Evolutionary conservation across 345 rosid species (phyloP).

Genomic region (Linum tenue): DNA sequence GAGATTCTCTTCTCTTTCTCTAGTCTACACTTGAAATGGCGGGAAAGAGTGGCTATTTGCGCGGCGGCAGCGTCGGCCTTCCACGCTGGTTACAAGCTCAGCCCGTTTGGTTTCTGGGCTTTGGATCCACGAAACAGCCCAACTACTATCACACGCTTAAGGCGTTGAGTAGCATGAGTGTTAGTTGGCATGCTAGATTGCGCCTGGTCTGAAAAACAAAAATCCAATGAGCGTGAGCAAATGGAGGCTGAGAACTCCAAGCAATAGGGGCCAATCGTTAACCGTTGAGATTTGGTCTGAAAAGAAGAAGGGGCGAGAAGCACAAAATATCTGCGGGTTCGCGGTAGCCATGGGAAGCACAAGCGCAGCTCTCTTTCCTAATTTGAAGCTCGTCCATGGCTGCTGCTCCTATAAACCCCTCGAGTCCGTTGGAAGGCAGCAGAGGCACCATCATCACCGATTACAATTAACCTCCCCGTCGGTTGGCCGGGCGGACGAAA

Average conservation of each 20-base stretch:
- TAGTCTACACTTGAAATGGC: background rate
- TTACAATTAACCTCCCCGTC: slow-evolving; percentile 15
- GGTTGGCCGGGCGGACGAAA: background rate
- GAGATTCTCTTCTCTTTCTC: background rate
- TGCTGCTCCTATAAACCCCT: slow-evolving; percentile 32
- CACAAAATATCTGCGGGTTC: background rate
- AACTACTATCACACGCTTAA: background rate
- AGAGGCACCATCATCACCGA: slow-evolving; percentile 1
- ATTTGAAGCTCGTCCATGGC: slow-evolving; percentile 32
- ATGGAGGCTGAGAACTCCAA: background rate
- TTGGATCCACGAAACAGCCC: background rate
- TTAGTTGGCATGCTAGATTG: background rate
- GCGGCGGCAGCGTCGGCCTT: background rate
- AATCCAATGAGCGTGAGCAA: background rate
- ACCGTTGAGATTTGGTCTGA: background rate
- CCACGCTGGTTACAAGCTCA: background rate
- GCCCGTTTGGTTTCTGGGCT: background rate
- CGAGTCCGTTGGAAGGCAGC: slow-evolving; percentile 14
- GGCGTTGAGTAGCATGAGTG: too few relatives aligned
- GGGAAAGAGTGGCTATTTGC: background rate
- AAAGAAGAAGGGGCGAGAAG: background rate
- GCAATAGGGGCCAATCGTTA: background rate
- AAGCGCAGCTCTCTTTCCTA: slow-evolving; percentile 49
- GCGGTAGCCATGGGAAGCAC: slow-evolving; percentile 43
- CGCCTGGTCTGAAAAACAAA: background rate